Conservation (phyloP, 192 early-diverging fungal species). For the Rhizoclosmatium globosum region DNA sequence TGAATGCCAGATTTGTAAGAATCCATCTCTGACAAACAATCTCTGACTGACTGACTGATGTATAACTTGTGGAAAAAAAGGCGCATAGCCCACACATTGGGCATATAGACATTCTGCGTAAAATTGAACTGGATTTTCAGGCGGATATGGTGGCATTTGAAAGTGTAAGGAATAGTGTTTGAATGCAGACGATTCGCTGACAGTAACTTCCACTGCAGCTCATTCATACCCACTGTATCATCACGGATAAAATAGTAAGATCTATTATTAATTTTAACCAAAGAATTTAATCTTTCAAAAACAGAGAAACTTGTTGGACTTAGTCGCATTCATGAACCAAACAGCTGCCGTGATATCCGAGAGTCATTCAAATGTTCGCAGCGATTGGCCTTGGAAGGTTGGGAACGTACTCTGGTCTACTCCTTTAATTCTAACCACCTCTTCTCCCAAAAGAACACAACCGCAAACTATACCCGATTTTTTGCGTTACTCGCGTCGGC, state of each 20-base stretch:
- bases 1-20: conserved; percentile 8
- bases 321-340: conserved; percentile 12
- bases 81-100: neutral
- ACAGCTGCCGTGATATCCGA: conserved; percentile 2
- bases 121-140: neutral
- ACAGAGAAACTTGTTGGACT: neutral
- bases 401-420: neutral
- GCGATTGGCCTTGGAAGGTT: conserved; percentile 25
- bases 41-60: no score
- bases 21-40: neutral
- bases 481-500: neutral
- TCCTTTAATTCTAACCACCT: neutral
- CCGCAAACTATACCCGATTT: conserved; percentile 4
- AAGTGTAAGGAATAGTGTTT: neutral
- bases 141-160: conserved; percentile 8
- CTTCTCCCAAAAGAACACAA: neutral
- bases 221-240: neutral
- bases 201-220: neutral
- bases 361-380: conserved; percentile 11
- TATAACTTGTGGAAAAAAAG: neutral
- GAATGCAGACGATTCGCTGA: no score
- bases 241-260: no score
- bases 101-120: neutral
- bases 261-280: neutral
- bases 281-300: neutral